phyloP scores from a whole-genome alignment of 2,329 filamentous ascomycete genomes.

The Aspergillus alliaceus region DNA sequence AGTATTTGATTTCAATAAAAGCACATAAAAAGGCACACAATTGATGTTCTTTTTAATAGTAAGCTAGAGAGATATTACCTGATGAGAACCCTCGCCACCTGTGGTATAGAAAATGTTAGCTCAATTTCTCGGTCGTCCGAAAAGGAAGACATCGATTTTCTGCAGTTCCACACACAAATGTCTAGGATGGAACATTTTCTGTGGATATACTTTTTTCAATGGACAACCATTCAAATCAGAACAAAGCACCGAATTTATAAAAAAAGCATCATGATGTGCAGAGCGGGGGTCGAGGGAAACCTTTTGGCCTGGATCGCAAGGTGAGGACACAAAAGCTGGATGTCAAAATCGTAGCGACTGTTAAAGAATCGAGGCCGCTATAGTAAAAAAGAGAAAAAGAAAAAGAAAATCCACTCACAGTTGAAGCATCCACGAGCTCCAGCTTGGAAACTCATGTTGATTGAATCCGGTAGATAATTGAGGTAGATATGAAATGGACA shows the following conservation, averaged over 20 bases:
- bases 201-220: too few relatives aligned
- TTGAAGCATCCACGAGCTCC: conserved; percentile 59
- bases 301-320: not conserved
- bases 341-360: conserved; percentile 3
- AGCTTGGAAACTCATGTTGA: conserved; percentile 51
- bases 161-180: not conserved
- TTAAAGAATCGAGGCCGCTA: not conserved
- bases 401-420: too few relatives aligned
- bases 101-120: conserved; percentile 13
- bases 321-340: not conserved
- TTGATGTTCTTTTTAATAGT: not conserved
- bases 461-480: conserved; percentile 9
- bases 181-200: too few relatives aligned
- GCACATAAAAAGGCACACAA: not conserved
- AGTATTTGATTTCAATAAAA: conserved; percentile 14
- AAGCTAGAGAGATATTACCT: conserved; percentile 55
- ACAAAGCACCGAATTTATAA: not conserved
- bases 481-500: not conserved
- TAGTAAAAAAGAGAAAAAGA: conserved; percentile 13
- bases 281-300: not conserved
- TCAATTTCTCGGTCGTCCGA: not conserved
- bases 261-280: not conserved
- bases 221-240: too few relatives aligned
- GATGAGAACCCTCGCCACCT: conserved; percentile 74
- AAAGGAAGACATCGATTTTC: not conserved